Percentiles rank a stretch among this genome's conserved stretches.
Conservation (phyloP, 2,329 filamentous ascomycete species). For the Mycosphaerella arachidis region DNA sequence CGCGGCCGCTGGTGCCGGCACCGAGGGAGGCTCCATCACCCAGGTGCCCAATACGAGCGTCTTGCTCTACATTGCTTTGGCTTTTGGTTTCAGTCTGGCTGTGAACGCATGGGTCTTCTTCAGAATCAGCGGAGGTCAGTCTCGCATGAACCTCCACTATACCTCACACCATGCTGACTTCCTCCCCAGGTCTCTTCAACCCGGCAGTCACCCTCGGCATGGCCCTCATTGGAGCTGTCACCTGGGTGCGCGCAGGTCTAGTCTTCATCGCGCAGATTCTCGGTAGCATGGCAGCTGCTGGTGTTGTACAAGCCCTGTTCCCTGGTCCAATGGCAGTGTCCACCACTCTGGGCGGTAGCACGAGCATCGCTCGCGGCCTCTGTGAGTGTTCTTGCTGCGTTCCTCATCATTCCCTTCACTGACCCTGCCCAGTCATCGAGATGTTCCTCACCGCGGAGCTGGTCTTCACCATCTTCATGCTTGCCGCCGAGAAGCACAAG, state of each 20-base stretch:
- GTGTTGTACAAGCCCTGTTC: constrained; percentile 42
- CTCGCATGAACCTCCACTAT: background rate
- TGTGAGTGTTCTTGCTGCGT: constrained; percentile 27
- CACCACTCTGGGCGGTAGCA: constrained; percentile 41
- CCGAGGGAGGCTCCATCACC: constrained; percentile 9
- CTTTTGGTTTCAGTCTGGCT: constrained; percentile 42
- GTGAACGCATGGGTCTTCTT: constrained; percentile 46
- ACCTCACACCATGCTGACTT: background rate
- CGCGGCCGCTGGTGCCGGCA: constrained; percentile 22
- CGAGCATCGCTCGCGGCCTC: constrained; percentile 42
- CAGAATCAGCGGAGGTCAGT: constrained; percentile 38
- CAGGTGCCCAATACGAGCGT: constrained; percentile 33
- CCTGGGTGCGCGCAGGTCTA: constrained; percentile 41
- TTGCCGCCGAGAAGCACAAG: constrained; percentile 42
- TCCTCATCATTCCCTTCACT: background rate
- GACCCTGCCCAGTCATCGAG: constrained; percentile 38
- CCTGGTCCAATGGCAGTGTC: constrained; percentile 44
- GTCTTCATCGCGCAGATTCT: constrained; percentile 45
- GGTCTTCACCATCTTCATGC: constrained; percentile 47
- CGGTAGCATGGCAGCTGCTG: constrained; percentile 44
- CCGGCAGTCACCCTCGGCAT: constrained; percentile 46
- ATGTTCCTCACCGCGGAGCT: constrained; percentile 49
- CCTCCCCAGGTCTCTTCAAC: constrained; percentile 32
- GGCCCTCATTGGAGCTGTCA: constrained; percentile 45
- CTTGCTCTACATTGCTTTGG: constrained; percentile 38